These are phyloP conservation scores for Ceratonia siliqua DNA, from an alignment of 306 rosid species.

Conservation along the genomic window DNA sequence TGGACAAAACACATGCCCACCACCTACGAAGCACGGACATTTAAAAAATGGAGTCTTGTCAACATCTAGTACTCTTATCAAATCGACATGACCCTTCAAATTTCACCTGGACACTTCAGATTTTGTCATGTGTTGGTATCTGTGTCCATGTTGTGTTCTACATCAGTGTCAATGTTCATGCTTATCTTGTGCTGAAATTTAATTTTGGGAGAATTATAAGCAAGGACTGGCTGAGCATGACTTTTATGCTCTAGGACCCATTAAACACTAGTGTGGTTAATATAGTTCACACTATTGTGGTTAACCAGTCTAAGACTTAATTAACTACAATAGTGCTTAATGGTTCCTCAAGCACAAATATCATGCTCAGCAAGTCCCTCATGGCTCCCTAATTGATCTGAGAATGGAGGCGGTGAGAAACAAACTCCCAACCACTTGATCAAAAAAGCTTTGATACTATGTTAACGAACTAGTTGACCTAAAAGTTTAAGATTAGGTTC, in stretches of 20 bases:
- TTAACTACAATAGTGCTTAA: background rate
- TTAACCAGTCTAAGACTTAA: background rate
- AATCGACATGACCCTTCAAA: no score
- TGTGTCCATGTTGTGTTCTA: no score
- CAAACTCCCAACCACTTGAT: background rate
- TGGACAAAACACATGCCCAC: background rate
- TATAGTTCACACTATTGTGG: background rate
- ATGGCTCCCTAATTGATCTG: background rate
- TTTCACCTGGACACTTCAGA: no score
- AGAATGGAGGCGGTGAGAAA: background rate
- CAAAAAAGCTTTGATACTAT: background rate
- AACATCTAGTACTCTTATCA: no score
- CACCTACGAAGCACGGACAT: no score
- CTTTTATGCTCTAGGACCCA: background rate
- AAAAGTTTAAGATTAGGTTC: conserved; percentile 1
- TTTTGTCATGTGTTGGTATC: no score
- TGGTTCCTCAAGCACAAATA: background rate
- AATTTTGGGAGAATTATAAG: background rate
- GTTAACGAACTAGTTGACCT: background rate
- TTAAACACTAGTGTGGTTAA: background rate
- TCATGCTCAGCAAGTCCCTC: background rate
- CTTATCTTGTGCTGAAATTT: background rate
- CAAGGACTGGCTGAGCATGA: background rate
- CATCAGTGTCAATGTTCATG: no score
- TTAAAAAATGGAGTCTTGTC: no score